These are phyloP conservation scores for Umbelopsis sp. DNA, from an alignment of 371 early-diverging fungal genomes.

Conservation along the genomic window DNA sequence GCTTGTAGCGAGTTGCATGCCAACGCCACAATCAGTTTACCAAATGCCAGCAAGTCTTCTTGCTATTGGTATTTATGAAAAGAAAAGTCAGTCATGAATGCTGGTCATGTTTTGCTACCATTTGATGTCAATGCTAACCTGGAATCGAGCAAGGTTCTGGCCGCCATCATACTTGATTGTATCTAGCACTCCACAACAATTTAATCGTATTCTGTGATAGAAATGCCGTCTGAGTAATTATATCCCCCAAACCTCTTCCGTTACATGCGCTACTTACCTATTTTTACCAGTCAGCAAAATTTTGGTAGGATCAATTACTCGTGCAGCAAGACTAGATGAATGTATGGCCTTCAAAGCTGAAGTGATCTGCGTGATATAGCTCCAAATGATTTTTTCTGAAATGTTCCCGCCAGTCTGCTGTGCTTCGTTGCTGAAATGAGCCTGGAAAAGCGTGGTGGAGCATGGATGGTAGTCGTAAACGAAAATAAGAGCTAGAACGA, in stretches of 20 bases:
- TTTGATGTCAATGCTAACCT: conserved; percentile 40
- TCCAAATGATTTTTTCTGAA: conserved; percentile 85
- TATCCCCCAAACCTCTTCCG: neutral
- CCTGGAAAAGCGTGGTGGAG: conserved; percentile 70
- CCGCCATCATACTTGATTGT: conserved; percentile 75
- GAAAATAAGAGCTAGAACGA: conserved; percentile 69
- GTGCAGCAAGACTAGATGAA: conserved; percentile 75
- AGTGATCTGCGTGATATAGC: conserved; percentile 83
- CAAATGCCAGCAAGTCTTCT: conserved; percentile 87
- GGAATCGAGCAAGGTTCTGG: conserved; percentile 64
- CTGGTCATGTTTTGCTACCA: neutral
- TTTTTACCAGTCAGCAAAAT: conserved; percentile 84
- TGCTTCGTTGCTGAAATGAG: conserved; percentile 67
- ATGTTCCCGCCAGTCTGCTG: conserved; percentile 54
- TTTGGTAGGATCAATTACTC: conserved; percentile 79
- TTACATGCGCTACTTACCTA: conserved; percentile 47
- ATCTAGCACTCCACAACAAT: conserved; percentile 85
- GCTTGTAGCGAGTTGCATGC: conserved; percentile 80
- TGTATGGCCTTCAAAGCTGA: conserved; percentile 88
- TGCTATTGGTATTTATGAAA: conserved; percentile 54
- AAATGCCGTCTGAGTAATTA: neutral
- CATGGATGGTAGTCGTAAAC: conserved; percentile 93
- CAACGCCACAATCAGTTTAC: conserved; percentile 81
- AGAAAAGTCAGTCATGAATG: neutral
- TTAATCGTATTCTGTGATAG: conserved; percentile 71